phyloP scores from a whole-genome alignment of 176 grass and related monocot genomes.

The Poa pratensis region DNA sequence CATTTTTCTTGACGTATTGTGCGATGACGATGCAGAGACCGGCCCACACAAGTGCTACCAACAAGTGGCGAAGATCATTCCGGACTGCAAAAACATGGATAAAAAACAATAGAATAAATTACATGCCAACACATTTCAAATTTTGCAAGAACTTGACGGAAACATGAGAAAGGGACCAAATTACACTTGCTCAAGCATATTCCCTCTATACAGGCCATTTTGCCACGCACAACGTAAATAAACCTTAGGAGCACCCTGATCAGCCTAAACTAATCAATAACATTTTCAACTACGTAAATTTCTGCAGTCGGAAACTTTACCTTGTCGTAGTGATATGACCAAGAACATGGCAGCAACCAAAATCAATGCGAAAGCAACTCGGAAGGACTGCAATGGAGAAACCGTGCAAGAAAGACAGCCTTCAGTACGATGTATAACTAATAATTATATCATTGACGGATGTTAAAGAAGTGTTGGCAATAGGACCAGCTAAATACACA shows the following conservation, averaged over 20 bases:
- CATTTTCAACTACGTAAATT: not conserved
- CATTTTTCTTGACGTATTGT: conserved; percentile 67
- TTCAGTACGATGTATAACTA: not conserved
- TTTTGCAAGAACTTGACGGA: too few relatives aligned
- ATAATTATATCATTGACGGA: not conserved
- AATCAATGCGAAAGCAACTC: conserved; percentile 71
- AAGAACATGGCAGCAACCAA: conserved; percentile 68
- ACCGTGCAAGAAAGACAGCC: not conserved
- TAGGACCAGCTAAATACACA: conserved; percentile 34
- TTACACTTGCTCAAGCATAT: too few relatives aligned
- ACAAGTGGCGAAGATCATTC: conserved; percentile 60
- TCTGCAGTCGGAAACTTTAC: conserved; percentile 45
- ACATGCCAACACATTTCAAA: too few relatives aligned
- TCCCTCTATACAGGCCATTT: too few relatives aligned
- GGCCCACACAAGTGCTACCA: conserved; percentile 67
- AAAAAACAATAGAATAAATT: too few relatives aligned
- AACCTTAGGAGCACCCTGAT: too few relatives aligned
- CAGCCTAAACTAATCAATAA: too few relatives aligned
- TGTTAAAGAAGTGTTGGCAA: not conserved
- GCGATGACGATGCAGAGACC: conserved; percentile 60
- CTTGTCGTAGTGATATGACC: conserved; percentile 76
- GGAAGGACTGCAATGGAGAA: conserved; percentile 78
- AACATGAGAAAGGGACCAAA: too few relatives aligned
- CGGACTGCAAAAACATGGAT: conserved; percentile 73
- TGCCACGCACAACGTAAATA: too few relatives aligned